phyloP scores from a whole-genome alignment of 2,329 filamentous ascomycete genomes.

The Scytalidium sp. region DNA sequence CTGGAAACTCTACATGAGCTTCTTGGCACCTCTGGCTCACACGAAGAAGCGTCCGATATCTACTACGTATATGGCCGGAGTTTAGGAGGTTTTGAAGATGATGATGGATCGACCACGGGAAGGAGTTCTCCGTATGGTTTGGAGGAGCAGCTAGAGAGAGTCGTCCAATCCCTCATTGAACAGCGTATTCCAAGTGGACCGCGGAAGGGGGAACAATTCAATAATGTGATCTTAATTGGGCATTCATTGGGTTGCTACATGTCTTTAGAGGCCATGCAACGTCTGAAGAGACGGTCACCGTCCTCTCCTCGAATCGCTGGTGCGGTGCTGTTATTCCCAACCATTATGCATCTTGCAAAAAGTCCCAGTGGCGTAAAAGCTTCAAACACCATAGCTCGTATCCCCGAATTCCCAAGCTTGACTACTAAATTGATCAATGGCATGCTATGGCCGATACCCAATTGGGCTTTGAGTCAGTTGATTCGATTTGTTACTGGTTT shows the following conservation, averaged over 20 bases:
- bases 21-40: conserved; percentile 38
- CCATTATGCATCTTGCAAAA: conserved; percentile 66
- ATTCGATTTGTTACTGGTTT: conserved; percentile 44
- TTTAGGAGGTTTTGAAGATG: conserved; percentile 56
- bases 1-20: conserved; percentile 53
- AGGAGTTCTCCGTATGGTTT: conserved; percentile 38
- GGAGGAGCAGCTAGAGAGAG: conserved; percentile 46
- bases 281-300: conserved; percentile 11
- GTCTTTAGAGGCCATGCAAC: conserved; percentile 61
- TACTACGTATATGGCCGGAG: conserved; percentile 55
- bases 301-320: conserved; percentile 26
- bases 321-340: conserved; percentile 70
- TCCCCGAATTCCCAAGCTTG: conserved; percentile 22
- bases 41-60: conserved; percentile 21
- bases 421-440: conserved; percentile 18
- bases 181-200: conserved; percentile 22
- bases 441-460: conserved; percentile 41
- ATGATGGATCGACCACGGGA: conserved; percentile 45
- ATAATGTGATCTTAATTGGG: conserved; percentile 64
- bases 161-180: conserved; percentile 12
- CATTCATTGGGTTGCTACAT: conserved; percentile 77
- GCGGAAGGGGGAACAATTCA: conserved; percentile 38
- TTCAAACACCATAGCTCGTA: conserved; percentile 35
- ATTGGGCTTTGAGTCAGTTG: conserved; percentile 37
- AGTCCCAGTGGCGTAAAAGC: conserved; percentile 58